phyloP scores from a whole-genome alignment of 148 eudicot genomes.

The Camellia granthamiana region DNA sequence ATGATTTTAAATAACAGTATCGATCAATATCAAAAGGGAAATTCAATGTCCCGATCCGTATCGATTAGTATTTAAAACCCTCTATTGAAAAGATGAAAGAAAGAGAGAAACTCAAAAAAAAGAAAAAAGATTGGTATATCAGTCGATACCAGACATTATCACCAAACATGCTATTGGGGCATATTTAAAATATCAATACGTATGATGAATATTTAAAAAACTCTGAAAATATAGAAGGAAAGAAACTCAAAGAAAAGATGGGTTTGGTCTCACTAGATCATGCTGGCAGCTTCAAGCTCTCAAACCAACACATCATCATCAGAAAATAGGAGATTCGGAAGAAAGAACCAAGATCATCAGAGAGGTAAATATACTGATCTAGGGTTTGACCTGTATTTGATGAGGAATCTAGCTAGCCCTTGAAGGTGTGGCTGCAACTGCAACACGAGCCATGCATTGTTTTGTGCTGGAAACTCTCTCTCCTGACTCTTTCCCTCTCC shows the following conservation, averaged over 20 bases:
- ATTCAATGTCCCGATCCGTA: no score
- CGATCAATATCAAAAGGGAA: no score
- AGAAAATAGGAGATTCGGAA: neutral
- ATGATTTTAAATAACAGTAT: no score
- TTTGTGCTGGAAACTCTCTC: neutral
- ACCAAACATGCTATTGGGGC: no score
- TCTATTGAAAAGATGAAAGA: no score
- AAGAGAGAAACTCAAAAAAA: no score
- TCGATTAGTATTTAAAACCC: no score
- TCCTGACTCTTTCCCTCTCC: neutral
- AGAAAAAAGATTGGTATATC: no score
- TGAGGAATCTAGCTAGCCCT: no score
- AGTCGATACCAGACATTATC: no score
- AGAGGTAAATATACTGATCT: neutral
- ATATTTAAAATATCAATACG: no score
- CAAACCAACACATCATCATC: constrained; percentile 29
- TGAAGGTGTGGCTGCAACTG: no score
- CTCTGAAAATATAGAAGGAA: neutral
- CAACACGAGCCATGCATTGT: constrained; percentile 5
- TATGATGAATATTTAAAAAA: neutral
- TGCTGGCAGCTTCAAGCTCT: constrained; percentile 54
- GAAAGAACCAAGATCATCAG: neutral
- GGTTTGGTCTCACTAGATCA: constrained; percentile 35
- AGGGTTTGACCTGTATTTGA: neutral
- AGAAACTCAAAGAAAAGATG: neutral